Evolutionary conservation across 495 filamentous ascomycete species (phyloP).

Genomic region (Lichina pygmaea): DNA sequence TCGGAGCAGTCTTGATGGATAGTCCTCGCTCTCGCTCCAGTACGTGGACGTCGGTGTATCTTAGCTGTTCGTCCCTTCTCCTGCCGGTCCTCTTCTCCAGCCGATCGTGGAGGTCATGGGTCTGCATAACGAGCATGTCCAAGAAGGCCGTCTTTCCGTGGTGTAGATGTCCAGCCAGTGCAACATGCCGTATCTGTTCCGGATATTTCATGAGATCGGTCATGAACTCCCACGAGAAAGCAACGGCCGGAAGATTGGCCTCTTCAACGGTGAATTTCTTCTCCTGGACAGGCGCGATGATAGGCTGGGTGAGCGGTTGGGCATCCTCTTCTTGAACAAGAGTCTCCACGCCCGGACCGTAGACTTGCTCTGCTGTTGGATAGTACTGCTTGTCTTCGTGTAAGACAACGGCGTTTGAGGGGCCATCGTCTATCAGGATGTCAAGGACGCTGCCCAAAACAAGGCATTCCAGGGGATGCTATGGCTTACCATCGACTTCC

Average conservation of each 20-base stretch:
- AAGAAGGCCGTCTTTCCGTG: conserved; percentile 96
- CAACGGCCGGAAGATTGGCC: conserved; percentile 63
- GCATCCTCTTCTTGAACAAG: conserved; percentile 94
- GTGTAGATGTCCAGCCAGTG: conserved; percentile 75
- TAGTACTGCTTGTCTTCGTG: conserved; percentile 99
- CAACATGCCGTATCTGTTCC: conserved; percentile 78
- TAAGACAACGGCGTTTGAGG: conserved; percentile 84
- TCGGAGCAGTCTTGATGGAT: conserved; percentile 84
- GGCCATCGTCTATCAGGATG: conserved; percentile 34
- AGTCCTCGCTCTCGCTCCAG: conserved; percentile 72
- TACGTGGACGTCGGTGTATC: conserved; percentile 81
- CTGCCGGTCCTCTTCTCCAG: conserved; percentile 55
- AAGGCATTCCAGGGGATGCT: not conserved
- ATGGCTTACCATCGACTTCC: conserved; percentile 56
- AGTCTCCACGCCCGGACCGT: conserved; percentile 80
- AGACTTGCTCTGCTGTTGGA: conserved; percentile 82
- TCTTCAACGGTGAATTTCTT: conserved; percentile 94
- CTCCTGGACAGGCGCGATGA: conserved; percentile 73
- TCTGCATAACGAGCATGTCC: conserved; percentile 93
- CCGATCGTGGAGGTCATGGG: conserved; percentile 57
- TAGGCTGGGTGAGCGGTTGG: conserved; percentile 72
- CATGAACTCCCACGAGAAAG: conserved; percentile 78
- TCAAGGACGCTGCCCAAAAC: conserved; percentile 4
- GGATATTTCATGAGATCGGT: conserved; percentile 89
- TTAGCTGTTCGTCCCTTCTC: conserved; percentile 66